Evolutionary conservation across 768 basidiomycete genomes (phyloP), one percentile per base, ranked within the genome.

Genomic region (Galerina marginata): DNA sequence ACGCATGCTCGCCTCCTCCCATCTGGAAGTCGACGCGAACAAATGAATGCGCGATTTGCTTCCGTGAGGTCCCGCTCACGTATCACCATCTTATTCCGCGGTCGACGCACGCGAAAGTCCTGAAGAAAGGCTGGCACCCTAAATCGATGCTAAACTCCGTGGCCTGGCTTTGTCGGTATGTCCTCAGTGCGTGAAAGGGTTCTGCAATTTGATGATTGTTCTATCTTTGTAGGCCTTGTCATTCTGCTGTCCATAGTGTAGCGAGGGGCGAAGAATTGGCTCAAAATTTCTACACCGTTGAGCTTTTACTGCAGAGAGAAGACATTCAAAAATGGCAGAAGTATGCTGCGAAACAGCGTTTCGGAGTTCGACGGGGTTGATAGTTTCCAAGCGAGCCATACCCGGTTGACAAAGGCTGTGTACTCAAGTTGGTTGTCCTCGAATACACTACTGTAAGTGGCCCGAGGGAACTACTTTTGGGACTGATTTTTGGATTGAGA

Each of bases 71-170:
- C 2, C 83, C 81, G 10, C 71, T 87, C 66, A 87, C 86, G 16
- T 87, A 86, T 65, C 85, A 87, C 68, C 85, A 87, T 59, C 77
- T 87, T 33, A 84, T 87, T 46, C 86, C 86, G 2, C 77, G 82
- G 26, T 80, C 81, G 20, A 77, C 72, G 15, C 86, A 88, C 60
- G 72, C 75, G 2, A 87, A 85, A 67, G 84, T 74, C n/a, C 63
- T 82, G 42, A 86, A 85, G 76, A 81, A 80, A 69, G 80, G 78
- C 48, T 86, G 85, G 86, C 85, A 87, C 67, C 70, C 79, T 0
- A 78, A 82, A 66, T 66, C 72, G 37, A 79, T 82, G 79, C 53
- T 87, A 29, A 84, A 84, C 60, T 81, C 82, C 5, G 85, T 87
- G 9, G 86, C 86, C 15, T 87, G 84, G 85, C 72, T 87, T 23